A percentile compares a stretch with the other conserved stretches of the same genome.
Conservation (phyloP, 495 filamentous ascomycete species). For the Darksidea phi region DNA sequence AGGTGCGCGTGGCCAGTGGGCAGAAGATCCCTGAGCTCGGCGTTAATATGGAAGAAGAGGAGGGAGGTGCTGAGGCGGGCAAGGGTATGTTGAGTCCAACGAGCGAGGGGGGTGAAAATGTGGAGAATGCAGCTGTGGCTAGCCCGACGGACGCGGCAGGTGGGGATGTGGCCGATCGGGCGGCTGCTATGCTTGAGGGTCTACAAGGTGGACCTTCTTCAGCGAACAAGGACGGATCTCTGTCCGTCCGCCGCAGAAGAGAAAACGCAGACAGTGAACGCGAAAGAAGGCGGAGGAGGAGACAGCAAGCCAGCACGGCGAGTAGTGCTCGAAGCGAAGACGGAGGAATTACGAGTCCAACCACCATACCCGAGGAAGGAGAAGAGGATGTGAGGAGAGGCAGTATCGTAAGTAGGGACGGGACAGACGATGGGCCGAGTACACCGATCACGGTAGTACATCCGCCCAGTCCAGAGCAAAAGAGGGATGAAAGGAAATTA, state of each 20-base stretch:
- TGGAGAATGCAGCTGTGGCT: constrained; percentile 27
- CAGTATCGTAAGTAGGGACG: constrained; percentile 3
- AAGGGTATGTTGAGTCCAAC: constrained; percentile 27
- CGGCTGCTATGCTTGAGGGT: constrained; percentile 77
- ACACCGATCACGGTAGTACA: constrained; percentile 38
- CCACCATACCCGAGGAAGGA: constrained; percentile 28
- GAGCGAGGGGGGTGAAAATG: constrained; percentile 21
- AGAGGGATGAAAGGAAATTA: constrained; percentile 16
- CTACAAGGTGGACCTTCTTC: constrained; percentile 56
- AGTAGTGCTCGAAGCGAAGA: constrained; percentile 21
- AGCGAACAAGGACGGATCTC: constrained; percentile 49
- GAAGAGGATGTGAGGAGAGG: constrained; percentile 24
- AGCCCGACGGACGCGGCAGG: constrained; percentile 38
- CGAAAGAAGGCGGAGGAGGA: constrained; percentile 33
- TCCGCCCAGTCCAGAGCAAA: constrained; percentile 38
- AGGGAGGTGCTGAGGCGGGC: constrained; percentile 42
- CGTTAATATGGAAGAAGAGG: constrained; percentile 40
- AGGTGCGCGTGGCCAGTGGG: constrained; percentile 85
- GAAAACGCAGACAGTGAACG: constrained; percentile 42
- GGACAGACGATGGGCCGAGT: constrained; percentile 1
- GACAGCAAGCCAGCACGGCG: constrained; percentile 21
- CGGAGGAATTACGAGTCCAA: constrained; percentile 24
- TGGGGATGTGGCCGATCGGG: constrained; percentile 67
- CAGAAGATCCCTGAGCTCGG: constrained; percentile 72
- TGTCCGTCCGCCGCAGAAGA: constrained; percentile 39